Evolutionary conservation across 2,329 filamentous ascomycete species (phyloP).

Genomic region (Verruconis gallopava): DNA sequence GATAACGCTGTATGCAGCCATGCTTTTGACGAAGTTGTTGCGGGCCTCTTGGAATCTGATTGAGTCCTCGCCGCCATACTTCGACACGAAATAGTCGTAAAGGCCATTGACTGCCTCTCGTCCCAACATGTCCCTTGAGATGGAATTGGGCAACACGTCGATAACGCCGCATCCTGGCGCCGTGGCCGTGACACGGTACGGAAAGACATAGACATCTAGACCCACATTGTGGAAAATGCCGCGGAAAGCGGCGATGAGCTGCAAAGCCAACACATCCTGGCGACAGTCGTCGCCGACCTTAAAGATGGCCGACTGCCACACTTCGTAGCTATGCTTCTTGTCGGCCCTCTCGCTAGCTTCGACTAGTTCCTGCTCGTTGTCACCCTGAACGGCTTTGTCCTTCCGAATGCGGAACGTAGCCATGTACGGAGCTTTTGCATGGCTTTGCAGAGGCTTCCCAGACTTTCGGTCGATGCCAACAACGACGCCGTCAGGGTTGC

Average conservation of each 20-base stretch:
- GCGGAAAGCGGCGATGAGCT: slow-evolving; percentile 96
- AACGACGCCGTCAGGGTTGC: slow-evolving; percentile 92
- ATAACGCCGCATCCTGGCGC: slow-evolving; percentile 97
- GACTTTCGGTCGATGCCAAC: slow-evolving; percentile 97
- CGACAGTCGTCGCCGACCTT: slow-evolving; percentile 98
- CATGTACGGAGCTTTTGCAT: slow-evolving; percentile 98
- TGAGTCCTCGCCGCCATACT: slow-evolving; percentile 93
- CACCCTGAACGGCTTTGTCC: slow-evolving; percentile 45
- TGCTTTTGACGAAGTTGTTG: slow-evolving; percentile 96
- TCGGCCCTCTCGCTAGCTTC: slow-evolving; percentile 23
- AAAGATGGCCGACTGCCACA: slow-evolving; percentile 99
- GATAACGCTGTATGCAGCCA: slow-evolving; percentile 97
- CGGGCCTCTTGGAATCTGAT: slow-evolving; percentile 89
- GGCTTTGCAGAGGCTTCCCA: slow-evolving; percentile 90
- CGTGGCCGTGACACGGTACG: slow-evolving; percentile 92
- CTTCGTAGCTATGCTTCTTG: slow-evolving; percentile 41
- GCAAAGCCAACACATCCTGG: slow-evolving; percentile 88
- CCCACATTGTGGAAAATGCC: slow-evolving; percentile 94
- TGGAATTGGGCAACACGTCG: slow-evolving; percentile 93
- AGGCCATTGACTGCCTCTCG: slow-evolving; percentile 95
- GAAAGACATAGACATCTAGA: slow-evolving; percentile 91
- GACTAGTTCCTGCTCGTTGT: slow-evolving; percentile 22
- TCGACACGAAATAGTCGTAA: slow-evolving; percentile 95
- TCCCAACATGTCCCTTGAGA: slow-evolving; percentile 96
- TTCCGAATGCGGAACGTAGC: slow-evolving; percentile 96